phyloP scores from a whole-genome alignment of 163 green algal genomes.

The Coccomyxa subellipsoidea region DNA sequence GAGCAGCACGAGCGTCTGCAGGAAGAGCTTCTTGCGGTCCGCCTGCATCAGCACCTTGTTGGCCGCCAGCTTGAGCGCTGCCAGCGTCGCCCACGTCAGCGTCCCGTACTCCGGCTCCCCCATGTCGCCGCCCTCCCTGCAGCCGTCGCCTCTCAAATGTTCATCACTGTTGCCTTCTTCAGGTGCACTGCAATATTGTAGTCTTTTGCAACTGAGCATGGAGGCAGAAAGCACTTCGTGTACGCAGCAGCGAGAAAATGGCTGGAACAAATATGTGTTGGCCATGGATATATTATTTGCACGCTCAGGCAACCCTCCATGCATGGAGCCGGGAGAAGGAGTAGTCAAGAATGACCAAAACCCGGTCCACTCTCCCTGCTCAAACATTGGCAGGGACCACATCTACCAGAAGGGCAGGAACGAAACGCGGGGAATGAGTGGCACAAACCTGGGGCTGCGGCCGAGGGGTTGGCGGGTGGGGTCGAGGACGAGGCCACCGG shows the following conservation, averaged over 20 bases:
- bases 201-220: too few species aligned
- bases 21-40: slow-evolving; percentile 69
- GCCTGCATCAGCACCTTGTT: slow-evolving; percentile 46
- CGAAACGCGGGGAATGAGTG: not conserved
- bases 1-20: slow-evolving; percentile 72
- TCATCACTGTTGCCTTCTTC: not conserved
- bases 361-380: too few species aligned
- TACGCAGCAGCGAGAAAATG: too few species aligned
- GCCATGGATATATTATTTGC: too few species aligned
- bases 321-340: too few species aligned
- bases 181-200: too few species aligned
- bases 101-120: slow-evolving; percentile 61
- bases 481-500: slow-evolving; percentile 3
- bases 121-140: slow-evolving; percentile 9
- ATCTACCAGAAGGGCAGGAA: too few species aligned
- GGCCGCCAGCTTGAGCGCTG: slow-evolving; percentile 45
- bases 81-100: slow-evolving; percentile 64
- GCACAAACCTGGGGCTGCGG: not conserved
- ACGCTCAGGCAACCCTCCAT: too few species aligned
- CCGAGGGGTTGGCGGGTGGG: not conserved
- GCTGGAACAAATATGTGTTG: too few species aligned
- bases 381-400: too few species aligned
- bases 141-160: not conserved
- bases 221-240: too few species aligned
- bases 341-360: too few species aligned